Percentiles rank a stretch among this genome's conserved stretches.
Evolutionary conservation across 2,329 filamentous ascomycete genomes (phyloP).

Genomic region (Lasiodiplodia hormozganensis): DNA sequence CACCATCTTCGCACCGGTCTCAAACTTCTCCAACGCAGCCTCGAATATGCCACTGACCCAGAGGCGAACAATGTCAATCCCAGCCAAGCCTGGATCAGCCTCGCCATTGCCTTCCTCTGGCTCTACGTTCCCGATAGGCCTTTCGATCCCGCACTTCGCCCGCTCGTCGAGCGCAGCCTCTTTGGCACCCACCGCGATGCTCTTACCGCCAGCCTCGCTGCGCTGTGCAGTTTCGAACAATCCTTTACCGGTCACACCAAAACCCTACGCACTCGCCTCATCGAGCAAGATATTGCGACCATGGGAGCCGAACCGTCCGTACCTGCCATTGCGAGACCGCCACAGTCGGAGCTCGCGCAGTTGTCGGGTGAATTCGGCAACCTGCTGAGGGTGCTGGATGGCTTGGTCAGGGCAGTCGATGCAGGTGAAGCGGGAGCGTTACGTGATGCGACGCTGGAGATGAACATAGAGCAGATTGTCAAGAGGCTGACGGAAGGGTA

Average conservation of each 20-base stretch:
- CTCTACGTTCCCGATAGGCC: slow-evolving; percentile 86
- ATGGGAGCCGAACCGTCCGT: slow-evolving; percentile 72
- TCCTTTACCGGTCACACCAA: slow-evolving; percentile 71
- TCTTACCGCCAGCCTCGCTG: slow-evolving; percentile 64
- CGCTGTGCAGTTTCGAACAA: slow-evolving; percentile 70
- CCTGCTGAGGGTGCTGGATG: slow-evolving; percentile 58
- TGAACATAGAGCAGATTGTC: slow-evolving; percentile 72
- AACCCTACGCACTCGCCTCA: slow-evolving; percentile 69
- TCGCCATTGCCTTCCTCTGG: slow-evolving; percentile 75
- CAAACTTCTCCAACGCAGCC: slow-evolving; percentile 17
- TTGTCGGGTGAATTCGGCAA: slow-evolving; percentile 86
- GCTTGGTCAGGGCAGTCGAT: slow-evolving; percentile 38
- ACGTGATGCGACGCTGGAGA: slow-evolving; percentile 49
- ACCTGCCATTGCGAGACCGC: slow-evolving; percentile 74
- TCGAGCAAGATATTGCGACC: slow-evolving; percentile 66
- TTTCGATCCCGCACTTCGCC: slow-evolving; percentile 76
- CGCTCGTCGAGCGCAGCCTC: slow-evolving; percentile 68
- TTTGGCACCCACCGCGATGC: slow-evolving; percentile 63
- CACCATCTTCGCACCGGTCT: slow-evolving; percentile 41
- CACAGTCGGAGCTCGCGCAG: slow-evolving; percentile 69
- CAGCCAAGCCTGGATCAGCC: slow-evolving; percentile 70
- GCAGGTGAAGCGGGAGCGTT: slow-evolving; percentile 36
- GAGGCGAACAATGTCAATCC: slow-evolving; percentile 40
- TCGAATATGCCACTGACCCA: not conserved
- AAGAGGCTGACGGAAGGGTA: slow-evolving; percentile 73